Percentiles rank a stretch among this genome's conserved stretches.
Conservation (phyloP, 345 rosid genomes). For the Rhizophora mangle region DNA sequence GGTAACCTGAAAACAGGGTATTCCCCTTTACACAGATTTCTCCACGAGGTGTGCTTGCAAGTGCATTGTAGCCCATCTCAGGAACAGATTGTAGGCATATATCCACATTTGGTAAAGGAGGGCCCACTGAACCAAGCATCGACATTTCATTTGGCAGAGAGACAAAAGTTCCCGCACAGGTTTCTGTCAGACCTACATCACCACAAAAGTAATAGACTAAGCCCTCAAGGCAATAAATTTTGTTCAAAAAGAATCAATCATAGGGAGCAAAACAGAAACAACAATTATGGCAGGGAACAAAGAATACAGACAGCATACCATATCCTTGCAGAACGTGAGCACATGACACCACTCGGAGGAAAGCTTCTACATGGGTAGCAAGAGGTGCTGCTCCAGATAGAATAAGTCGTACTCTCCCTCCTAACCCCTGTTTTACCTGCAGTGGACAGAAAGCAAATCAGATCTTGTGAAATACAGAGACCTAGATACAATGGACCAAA, state of each 20-base stretch:
- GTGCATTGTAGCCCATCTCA: constrained; percentile 94
- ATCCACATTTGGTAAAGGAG: constrained; percentile 96
- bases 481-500: not conserved
- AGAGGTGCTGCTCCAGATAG: constrained; percentile 98
- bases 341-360: constrained; percentile 91
- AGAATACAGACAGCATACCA: constrained; percentile 44
- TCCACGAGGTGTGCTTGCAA: constrained; percentile 73
- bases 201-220: constrained; percentile 11
- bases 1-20: constrained; percentile 81
- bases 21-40: constrained; percentile 82
- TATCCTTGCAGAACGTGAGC: constrained; percentile 98
- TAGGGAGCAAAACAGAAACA: not conserved
- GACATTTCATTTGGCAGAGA: constrained; percentile 72
- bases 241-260: not conserved
- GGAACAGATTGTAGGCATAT: constrained; percentile 88
- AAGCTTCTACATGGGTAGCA: constrained; percentile 77
- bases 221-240: not conserved
- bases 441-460: constrained; percentile 13
- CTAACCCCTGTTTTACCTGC: constrained; percentile 89
- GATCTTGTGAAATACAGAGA: not conserved
- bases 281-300: not conserved
- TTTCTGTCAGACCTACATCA: constrained; percentile 83
- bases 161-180: constrained; percentile 87
- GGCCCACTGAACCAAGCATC: constrained; percentile 92
- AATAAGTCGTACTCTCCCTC: constrained; percentile 88